Conservation (phyloP, 805 yeast species). For the Ogataea minuta region DNA sequence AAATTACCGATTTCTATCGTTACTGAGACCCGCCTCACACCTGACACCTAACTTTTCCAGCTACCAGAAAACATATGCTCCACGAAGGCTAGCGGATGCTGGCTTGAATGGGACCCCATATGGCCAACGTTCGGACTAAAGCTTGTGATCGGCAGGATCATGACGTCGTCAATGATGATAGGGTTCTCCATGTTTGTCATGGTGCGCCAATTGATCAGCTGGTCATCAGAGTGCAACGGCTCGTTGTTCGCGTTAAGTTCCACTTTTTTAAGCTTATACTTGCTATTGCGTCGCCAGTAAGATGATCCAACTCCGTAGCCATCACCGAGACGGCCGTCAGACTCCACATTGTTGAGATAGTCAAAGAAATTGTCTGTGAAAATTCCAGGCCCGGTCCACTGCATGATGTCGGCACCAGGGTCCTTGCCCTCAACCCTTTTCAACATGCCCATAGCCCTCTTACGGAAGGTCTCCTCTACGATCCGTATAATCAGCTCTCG, state of each 20-base stretch:
- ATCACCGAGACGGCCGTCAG: constrained; percentile 32
- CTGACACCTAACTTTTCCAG: constrained; percentile 45
- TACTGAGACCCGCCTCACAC: background rate
- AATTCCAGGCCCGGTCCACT: constrained; percentile 96
- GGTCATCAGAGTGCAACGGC: constrained; percentile 25
- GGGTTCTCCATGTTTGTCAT: constrained; percentile 61
- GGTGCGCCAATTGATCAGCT: constrained; percentile 54
- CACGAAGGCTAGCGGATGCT: constrained; percentile 53
- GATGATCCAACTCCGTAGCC: constrained; percentile 35
- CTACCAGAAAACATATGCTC: constrained; percentile 63
- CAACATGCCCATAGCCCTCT: constrained; percentile 47
- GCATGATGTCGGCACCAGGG: constrained; percentile 76
- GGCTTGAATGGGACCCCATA: constrained; percentile 53
- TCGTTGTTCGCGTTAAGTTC: constrained; percentile 24
- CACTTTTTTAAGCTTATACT: constrained; percentile 21
- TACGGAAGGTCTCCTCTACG: constrained; percentile 67
- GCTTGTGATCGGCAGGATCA: constrained; percentile 68
- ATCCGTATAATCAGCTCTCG: constrained; percentile 77
- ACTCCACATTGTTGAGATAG: constrained; percentile 64
- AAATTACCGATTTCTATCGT: background rate
- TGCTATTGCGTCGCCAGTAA: constrained; percentile 25
- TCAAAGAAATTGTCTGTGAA: constrained; percentile 86
- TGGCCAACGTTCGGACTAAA: constrained; percentile 69
- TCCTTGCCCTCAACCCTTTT: constrained; percentile 53
- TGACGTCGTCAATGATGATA: constrained; percentile 59